Evolutionary conservation across 2,329 filamentous ascomycete species (phyloP).

Genomic region (Aspergillus pseudonomiae): DNA sequence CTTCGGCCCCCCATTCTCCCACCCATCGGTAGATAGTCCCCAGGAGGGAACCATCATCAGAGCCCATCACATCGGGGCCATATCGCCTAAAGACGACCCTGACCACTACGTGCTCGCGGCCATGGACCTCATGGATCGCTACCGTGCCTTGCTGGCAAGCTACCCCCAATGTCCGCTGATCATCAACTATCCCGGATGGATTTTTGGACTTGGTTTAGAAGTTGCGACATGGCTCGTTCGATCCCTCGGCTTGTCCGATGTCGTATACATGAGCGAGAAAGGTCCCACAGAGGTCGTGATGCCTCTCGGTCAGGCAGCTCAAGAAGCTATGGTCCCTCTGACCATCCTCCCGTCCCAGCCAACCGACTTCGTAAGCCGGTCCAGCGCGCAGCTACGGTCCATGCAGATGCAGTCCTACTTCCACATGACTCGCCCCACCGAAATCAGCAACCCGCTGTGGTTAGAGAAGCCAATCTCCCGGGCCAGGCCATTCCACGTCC

Average conservation of each 20-base stretch:
- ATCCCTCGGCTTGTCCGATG: constrained; percentile 52
- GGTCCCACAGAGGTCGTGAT: constrained; percentile 48
- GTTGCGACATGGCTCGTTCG: constrained; percentile 52
- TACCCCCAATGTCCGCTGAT: constrained; percentile 54
- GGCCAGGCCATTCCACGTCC: constrained; percentile 52
- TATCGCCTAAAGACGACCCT: constrained; percentile 59
- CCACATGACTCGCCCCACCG: constrained; percentile 45
- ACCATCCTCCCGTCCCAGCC: constrained; percentile 52
- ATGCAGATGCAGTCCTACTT: constrained; percentile 68
- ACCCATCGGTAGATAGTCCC: constrained; percentile 45
- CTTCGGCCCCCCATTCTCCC: constrained; percentile 60
- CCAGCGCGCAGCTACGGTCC: constrained; percentile 54
- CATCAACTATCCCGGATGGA: constrained; percentile 61
- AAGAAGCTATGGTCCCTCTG: constrained; percentile 39
- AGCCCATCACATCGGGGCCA: constrained; percentile 57
- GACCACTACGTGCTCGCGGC: constrained; percentile 58
- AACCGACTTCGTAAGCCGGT: constrained; percentile 48
- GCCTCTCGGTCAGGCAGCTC: constrained; percentile 45
- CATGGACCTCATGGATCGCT: constrained; percentile 55
- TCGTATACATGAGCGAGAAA: constrained; percentile 57
- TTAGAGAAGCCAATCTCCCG: constrained; percentile 48
- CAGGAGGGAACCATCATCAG: constrained; percentile 46
- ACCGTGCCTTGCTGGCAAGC: constrained; percentile 44
- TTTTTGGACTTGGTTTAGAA: constrained; percentile 56
- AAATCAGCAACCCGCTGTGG: constrained; percentile 45